These are phyloP conservation scores for Kluyveromyces sp. DNA, from an alignment of 1,139 yeast species.

Conservation along the genomic window DNA sequence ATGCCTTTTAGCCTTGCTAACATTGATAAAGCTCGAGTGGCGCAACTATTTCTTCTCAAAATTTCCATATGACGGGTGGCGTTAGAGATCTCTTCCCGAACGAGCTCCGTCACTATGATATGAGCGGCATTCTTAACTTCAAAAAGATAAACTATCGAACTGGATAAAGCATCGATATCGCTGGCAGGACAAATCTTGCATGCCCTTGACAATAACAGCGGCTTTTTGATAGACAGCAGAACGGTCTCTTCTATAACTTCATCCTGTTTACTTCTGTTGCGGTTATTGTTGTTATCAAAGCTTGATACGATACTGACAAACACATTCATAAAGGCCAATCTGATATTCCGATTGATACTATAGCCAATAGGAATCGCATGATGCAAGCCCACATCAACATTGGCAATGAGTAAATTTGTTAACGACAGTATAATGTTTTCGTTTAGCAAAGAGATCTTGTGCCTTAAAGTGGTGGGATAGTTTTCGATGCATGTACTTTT, in stretches of 20 bases:
- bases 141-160: conserved; percentile 58
- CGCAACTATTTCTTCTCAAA: conserved; percentile 73
- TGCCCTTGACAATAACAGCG: conserved; percentile 34
- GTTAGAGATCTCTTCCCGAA: conserved; percentile 54
- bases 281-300: conserved; percentile 29
- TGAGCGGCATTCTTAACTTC: conserved; percentile 50
- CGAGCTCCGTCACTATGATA: conserved; percentile 47
- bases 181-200: conserved; percentile 50
- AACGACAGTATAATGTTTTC: conserved; percentile 64
- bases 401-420: conserved; percentile 62
- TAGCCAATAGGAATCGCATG: conserved; percentile 75
- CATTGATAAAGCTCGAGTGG: conserved; percentile 68
- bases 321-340: conserved; percentile 70
- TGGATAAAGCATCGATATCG: conserved; percentile 68
- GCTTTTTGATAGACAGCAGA: conserved; percentile 22
- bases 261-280: conserved; percentile 28
- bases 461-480: conserved; percentile 36
- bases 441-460: conserved; percentile 50
- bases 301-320: conserved; percentile 59
- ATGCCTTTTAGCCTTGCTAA: conserved; percentile 63
- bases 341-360: conserved; percentile 56
- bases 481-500: conserved; percentile 39
- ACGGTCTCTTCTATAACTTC: conserved; percentile 28
- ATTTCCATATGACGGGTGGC: conserved; percentile 64
- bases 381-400: conserved; percentile 71